phyloP scores from a whole-genome alignment of 2,329 filamentous ascomycete species.

The Sclerotinia minor region DNA sequence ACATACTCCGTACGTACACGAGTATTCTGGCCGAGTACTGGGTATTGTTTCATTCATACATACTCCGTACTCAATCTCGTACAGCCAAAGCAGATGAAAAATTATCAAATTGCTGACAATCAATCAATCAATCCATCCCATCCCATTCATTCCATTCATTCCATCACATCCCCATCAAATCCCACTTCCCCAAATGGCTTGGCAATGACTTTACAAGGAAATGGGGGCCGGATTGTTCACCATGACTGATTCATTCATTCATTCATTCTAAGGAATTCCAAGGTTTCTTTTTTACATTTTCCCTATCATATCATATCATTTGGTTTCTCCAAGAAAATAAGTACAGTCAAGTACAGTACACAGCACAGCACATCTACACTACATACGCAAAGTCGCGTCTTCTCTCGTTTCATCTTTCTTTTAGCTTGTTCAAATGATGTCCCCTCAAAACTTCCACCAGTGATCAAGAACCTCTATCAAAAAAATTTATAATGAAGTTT shows the following conservation, averaged over 20 bases:
- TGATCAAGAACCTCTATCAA: not conserved
- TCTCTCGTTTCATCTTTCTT: constrained; percentile 3
- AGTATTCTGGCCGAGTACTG: not conserved
- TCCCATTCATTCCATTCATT: not conserved
- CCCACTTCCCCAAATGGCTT: constrained; percentile 15
- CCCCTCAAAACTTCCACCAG: constrained; percentile 3
- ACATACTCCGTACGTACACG: not conserved
- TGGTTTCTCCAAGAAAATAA: not conserved
- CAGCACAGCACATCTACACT: too few species aligned
- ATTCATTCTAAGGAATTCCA: not conserved
- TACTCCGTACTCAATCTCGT: not conserved
- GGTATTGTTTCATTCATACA: not conserved
- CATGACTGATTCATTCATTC: not conserved
- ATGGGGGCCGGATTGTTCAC: not conserved
- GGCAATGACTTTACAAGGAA: not conserved
- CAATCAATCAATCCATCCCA: too few species aligned
- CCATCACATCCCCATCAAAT: not conserved
- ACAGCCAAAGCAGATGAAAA: not conserved
- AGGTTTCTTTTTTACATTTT: not conserved
- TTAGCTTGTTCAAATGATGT: too few species aligned
- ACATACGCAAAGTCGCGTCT: not conserved
- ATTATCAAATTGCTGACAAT: constrained; percentile 1
- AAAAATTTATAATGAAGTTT: not conserved
- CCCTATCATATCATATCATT: not conserved
- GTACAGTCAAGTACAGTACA: too few species aligned